Percentiles rank a stretch among this genome's conserved stretches.
Conservation (phyloP, 352 stramenopile genomes). For the Poterioochromonas sp. region DNA sequence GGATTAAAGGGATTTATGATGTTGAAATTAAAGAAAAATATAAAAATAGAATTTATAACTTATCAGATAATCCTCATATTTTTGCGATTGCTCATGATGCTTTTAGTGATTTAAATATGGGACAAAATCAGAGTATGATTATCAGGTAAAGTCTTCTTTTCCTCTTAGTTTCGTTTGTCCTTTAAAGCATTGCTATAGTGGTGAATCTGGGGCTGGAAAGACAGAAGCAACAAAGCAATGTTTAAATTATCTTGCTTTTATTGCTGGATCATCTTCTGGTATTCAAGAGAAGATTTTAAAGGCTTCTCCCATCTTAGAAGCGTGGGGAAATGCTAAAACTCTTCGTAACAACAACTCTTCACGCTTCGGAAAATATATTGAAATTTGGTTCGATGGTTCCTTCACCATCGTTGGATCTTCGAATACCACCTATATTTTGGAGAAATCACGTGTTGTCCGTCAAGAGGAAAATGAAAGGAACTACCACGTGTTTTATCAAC, state of each 20-base stretch:
- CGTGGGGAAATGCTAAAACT: slow-evolving; percentile 77
- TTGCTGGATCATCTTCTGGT: not conserved
- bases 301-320: slow-evolving; percentile 71
- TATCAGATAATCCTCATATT: slow-evolving; percentile 41
- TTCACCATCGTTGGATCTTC: slow-evolving; percentile 68
- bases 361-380: slow-evolving; percentile 86
- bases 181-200: not conserved
- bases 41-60: slow-evolving; percentile 27
- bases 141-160: slow-evolving; percentile 19
- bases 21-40: slow-evolving; percentile 47
- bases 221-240: slow-evolving; percentile 33
- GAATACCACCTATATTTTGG: slow-evolving; percentile 85
- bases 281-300: slow-evolving; percentile 22
- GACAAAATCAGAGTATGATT: slow-evolving; percentile 20
- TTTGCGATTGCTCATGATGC: slow-evolving; percentile 46
- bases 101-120: slow-evolving; percentile 36
- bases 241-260: slow-evolving; percentile 12
- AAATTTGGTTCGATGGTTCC: slow-evolving; percentile 76
- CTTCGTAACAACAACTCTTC: slow-evolving; percentile 86
- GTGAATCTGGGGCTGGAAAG: slow-evolving; percentile 29
- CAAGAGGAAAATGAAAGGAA: slow-evolving; percentile 76
- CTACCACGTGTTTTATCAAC: slow-evolving; percentile 98
- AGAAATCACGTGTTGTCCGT: slow-evolving; percentile 83
- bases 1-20: slow-evolving; percentile 44
- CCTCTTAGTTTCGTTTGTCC: not conserved